phyloP scores from a whole-genome alignment of 805 yeast genomes.

The Starmerella kuoi region DNA sequence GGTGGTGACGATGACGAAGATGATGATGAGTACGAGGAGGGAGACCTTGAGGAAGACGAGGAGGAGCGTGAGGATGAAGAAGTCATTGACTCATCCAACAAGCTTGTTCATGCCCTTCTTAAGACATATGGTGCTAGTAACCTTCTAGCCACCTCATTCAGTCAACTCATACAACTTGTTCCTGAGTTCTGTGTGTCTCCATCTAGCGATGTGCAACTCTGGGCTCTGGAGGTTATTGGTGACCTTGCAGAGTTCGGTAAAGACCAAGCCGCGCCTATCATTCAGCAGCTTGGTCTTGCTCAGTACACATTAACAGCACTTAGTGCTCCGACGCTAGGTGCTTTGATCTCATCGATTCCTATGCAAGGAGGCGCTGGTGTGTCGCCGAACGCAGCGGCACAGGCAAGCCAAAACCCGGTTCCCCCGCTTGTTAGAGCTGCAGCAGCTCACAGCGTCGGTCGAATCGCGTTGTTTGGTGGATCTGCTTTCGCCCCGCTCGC shows the following conservation, averaged over 20 bases:
- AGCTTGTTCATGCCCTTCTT: constrained; percentile 59
- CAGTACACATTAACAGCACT: constrained; percentile 1
- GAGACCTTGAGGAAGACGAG: constrained; percentile 74
- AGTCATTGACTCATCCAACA: constrained; percentile 71
- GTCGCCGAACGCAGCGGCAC: background rate
- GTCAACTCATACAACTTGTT: constrained; percentile 34
- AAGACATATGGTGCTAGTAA: constrained; percentile 38
- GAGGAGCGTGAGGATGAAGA: constrained; percentile 82
- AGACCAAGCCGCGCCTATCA: constrained; percentile 47
- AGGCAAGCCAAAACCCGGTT: constrained; percentile 5
- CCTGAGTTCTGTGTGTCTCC: constrained; percentile 44
- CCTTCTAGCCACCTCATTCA: constrained; percentile 4
- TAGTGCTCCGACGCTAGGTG: background rate
- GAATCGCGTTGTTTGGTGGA: constrained; percentile 75
- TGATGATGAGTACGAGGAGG: constrained; percentile 60
- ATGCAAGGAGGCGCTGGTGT: background rate
- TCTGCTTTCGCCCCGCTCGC: constrained; percentile 47
- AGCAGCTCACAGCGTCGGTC: constrained; percentile 74
- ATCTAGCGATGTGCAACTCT: constrained; percentile 54
- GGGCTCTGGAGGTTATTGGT: constrained; percentile 68
- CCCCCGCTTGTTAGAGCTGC: constrained; percentile 67
- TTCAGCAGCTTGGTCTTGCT: constrained; percentile 43
- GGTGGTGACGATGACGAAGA: constrained; percentile 23
- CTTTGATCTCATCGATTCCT: background rate
- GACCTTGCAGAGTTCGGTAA: constrained; percentile 77